Evolutionary conservation across 495 filamentous ascomycete species (phyloP), one percentile per base, ranked within the genome.

Genomic region (Letharia lupina): DNA sequence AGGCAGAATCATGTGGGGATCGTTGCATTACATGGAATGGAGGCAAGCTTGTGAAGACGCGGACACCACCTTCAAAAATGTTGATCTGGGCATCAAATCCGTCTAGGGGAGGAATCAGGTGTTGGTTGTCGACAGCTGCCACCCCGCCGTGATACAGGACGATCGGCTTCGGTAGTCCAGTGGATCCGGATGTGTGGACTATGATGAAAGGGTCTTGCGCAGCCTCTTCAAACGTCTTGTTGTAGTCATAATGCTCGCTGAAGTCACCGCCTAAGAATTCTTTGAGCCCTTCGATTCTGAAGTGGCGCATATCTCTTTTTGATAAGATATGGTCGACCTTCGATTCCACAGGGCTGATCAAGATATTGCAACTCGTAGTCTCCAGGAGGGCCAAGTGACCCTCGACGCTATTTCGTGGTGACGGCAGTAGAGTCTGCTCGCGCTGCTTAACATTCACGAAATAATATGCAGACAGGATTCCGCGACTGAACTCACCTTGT

Each of bases 181-280:
- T 80, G 31, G 76, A 77, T 18, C 79, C 80, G 10, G 76, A 79
- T 4, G 80, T 81, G 62, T 82, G 80, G 58, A 78, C 58, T 4
- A 76, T 70, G 4, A 77, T 60, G 62, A 66, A 71, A 2, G 76
- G 76, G 37, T 76, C 71, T 39, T 57, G 68, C 20, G 65, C 45
- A 10, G 71, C 73, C 45, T 77, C 68, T 33, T 67, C 70, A 44
- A 75, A 78, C 20, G 67, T 70, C 67, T 76, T 75, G 20, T 39
- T 65, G 62, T 76, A 78, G 4, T 70, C 70, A 59, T 74, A 76
- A 65, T 57, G 33, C 60, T 58, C 11, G 71, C 66, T 18, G 12
- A 37, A 37, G 44, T 54, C 56, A 11, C 70, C 45, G 1, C 42
- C 20, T 18, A 73, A 62, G 45, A 73, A 73, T 10, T 68, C 60